Conservation (phyloP, 2,329 filamentous ascomycete genomes). For the Xylariaceae sp. region DNA sequence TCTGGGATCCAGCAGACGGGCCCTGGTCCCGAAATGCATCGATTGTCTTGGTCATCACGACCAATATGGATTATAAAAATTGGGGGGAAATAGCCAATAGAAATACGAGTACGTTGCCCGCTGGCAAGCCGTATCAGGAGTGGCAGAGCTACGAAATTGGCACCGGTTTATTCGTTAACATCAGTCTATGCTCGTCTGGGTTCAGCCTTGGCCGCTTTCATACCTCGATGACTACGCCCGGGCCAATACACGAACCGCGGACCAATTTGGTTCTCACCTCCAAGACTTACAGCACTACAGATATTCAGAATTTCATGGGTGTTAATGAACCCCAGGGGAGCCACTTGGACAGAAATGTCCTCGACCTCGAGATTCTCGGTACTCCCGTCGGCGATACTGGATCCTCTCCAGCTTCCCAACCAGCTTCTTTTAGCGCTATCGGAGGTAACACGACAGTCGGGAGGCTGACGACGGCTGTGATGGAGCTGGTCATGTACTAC, state of each 20-base stretch:
- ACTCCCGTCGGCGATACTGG: too few species aligned
- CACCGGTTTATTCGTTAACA: constrained; percentile 11
- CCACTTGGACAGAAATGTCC: constrained; percentile 1
- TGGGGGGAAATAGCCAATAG: background rate
- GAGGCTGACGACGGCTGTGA: too few species aligned
- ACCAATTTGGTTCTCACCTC: background rate
- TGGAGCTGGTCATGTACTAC: too few species aligned
- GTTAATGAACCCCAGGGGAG: background rate
- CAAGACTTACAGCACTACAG: background rate
- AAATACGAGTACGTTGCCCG: background rate
- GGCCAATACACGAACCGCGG: constrained; percentile 12
- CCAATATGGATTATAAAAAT: constrained; percentile 2
- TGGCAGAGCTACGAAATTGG: constrained; percentile 21
- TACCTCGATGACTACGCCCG: constrained; percentile 9
- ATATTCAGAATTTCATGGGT: constrained; percentile 3
- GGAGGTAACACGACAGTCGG: too few species aligned
- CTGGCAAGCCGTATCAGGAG: constrained; percentile 6
- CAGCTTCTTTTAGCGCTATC: too few species aligned
- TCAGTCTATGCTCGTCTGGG: constrained; percentile 22
- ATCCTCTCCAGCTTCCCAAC: too few species aligned
- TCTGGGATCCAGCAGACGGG: constrained; percentile 3
- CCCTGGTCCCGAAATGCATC: constrained; percentile 2
- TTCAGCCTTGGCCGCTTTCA: constrained; percentile 7
- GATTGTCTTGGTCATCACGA: background rate
- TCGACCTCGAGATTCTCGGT: constrained; percentile 14